Evolutionary conservation across 2,329 filamentous ascomycete genomes (phyloP), one percentile per base, ranked within the genome.

Genomic region (Byssochlamys sp.): DNA sequence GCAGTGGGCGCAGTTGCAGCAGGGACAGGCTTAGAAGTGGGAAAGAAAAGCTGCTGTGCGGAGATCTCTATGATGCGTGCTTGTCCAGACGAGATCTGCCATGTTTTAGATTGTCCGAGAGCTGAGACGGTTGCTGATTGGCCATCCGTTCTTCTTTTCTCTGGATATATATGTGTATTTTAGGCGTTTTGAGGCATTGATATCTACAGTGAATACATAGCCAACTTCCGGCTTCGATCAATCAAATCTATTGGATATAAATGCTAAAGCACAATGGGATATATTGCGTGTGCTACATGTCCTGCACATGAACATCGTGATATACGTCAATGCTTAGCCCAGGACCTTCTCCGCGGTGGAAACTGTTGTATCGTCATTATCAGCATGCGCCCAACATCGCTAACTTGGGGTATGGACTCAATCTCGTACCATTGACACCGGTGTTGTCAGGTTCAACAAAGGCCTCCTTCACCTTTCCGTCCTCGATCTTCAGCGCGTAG

Each of bases 401-500:
- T 19, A n/a, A 19, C 7, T 7, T 19, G 9, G 3, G 19, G 5
- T 19, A 45, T 24, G n/a, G 39, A 45, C 9, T 45, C 39, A 24
- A 45, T 9, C 19, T 24, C 55, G 73, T 77, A 91, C 89, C 87
- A 63, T 87, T 80, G 53, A 91, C 82, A 33, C 90, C 90, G 45
- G 89, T 94, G 76, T 89, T 91, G 73, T 96, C 91, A 10, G 90
- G 87, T 80, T 96, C 92, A 55, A 96, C 84, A 66, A 90, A 84
- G 24, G 87, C 82, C 67, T 86, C 83, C 75, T 87, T 87, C 66
- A 96, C 88, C 76, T 90, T 90, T 64, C 92, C 91, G 66, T 95
- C 78, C 77, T 95, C 86, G 55, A 95, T 78, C 55, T 91, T 81
- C 56, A 96, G 79, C 24, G 89, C 90, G 69, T 95, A 96, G 54